Base-by-base conservation (phyloP, 768 basidiomycete genomes). In the Amanita polypyramis region DNA sequence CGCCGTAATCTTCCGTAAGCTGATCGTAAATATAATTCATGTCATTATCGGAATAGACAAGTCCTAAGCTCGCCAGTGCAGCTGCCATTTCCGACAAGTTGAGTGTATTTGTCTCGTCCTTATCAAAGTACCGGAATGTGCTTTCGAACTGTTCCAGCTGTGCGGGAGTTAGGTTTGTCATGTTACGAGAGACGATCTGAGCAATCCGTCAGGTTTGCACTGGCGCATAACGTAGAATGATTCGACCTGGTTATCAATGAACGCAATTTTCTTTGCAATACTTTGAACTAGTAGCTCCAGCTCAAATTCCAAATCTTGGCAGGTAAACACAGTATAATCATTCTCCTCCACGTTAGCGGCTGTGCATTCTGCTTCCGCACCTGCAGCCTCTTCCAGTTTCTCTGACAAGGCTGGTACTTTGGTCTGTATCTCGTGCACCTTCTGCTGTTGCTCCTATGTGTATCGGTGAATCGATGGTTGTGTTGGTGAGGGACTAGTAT, bases 61-160 rank as follows among this genome's bases (percentile, higher is more conserved):
- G 88, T 1, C 95, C 94, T 33, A 98, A 70, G 65, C 89, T 93
- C 2, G 94, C 93, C 12, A 99, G 72, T 1, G 96, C 96, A 9
- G 91, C 89, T n/a, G 84, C 77, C 76, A 96, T 85, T 64, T 97
- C 92, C 5, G 88, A 74, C 50, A 83, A 60, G 51, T 75, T 79
- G 33, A 98, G 76, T 0, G 90, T 92, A 60, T 97, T 96, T 33
- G 85, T 81, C 56, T 89, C 85, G 55, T 97, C 93, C 52, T 80
- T 80, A 65, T 97, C 95, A 58, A 99, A 99, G 67, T 97, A 94
- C 44, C 94, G 80, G 80, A 99, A 98, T 1, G 93, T 95, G 60
- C 84, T 80, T 64, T 98, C 95, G 55, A 96, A 95, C 59, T 97
- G 93, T 60, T 98, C 95, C 19, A 98, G 72, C 60, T 93, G 91